Evolutionary conservation across 257 asterid species (phyloP).

Genomic region (Eustoma russellianum): DNA sequence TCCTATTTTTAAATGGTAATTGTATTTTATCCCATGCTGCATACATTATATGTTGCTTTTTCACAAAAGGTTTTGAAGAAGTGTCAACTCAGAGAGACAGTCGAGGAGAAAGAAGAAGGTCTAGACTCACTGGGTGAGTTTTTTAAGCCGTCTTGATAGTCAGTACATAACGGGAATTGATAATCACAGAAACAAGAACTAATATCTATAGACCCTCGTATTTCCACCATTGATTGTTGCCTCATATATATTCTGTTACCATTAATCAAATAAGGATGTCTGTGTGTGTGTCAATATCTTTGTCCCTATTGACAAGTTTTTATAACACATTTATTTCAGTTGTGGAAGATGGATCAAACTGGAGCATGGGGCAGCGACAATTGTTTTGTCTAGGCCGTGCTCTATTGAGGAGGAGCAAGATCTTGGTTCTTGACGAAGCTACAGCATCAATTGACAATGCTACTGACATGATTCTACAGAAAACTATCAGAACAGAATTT

Average conservation of each 20-base stretch:
- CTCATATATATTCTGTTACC: too few species aligned
- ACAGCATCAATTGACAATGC: slow-evolving; percentile 94
- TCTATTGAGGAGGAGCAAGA: slow-evolving; percentile 63
- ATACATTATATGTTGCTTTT: not conserved
- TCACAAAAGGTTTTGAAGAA: slow-evolving; percentile 55
- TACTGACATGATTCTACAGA: slow-evolving; percentile 83
- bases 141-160: not conserved
- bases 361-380: slow-evolving; percentile 98
- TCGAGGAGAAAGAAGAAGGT: slow-evolving; percentile 70
- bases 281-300: too few species aligned
- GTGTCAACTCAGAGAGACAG: slow-evolving; percentile 81
- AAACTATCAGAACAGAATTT: slow-evolving; percentile 69
- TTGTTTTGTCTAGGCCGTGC: slow-evolving; percentile 89
- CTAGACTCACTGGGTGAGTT: slow-evolving; percentile 69
- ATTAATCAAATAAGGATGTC: too few species aligned
- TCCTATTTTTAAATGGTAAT: not conserved
- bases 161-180: not conserved
- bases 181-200: too few species aligned
- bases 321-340: slow-evolving; percentile 30
- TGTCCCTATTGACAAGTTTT: not conserved
- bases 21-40: not conserved
- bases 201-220: too few species aligned
- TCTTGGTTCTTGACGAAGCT: slow-evolving; percentile 88
- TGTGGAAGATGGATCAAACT: slow-evolving; percentile 88
- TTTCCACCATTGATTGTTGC: too few species aligned